Evolutionary conservation across 2,329 filamentous ascomycete genomes (phyloP).

Genomic region (Fusarium sterilihyphosum): DNA sequence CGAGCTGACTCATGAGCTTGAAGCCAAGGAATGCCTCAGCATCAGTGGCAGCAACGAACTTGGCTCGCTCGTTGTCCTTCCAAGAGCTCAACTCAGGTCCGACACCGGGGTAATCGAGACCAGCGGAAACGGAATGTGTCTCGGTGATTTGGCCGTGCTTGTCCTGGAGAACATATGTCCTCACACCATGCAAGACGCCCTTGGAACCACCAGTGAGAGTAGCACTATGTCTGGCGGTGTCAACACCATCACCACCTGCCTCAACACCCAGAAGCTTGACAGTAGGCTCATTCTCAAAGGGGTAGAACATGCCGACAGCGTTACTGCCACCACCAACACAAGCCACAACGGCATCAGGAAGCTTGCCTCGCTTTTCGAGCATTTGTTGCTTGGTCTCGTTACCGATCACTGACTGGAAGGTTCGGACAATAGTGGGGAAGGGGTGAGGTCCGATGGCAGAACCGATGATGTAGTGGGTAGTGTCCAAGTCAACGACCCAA

Average conservation of each 20-base stretch:
- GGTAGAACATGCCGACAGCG: slow-evolving; percentile 97
- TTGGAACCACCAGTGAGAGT: slow-evolving; percentile 88
- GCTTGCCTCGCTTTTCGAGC: slow-evolving; percentile 82
- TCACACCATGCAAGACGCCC: slow-evolving; percentile 94
- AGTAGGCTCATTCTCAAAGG: slow-evolving; percentile 84
- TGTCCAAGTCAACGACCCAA: slow-evolving; percentile 93
- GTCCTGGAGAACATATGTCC: slow-evolving; percentile 95
- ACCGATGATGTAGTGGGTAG: slow-evolving; percentile 98
- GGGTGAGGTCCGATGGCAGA: slow-evolving; percentile 97
- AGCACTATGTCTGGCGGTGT: slow-evolving; percentile 86
- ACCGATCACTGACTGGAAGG: slow-evolving; percentile 97
- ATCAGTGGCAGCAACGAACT: slow-evolving; percentile 91
- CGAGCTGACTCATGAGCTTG: slow-evolving; percentile 82
- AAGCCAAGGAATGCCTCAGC: slow-evolving; percentile 90
- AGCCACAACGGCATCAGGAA: slow-evolving; percentile 95
- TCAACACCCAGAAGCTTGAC: slow-evolving; percentile 95
- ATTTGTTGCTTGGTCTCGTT: slow-evolving; percentile 95
- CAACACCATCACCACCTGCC: slow-evolving; percentile 91
- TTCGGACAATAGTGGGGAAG: slow-evolving; percentile 96
- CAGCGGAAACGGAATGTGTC: slow-evolving; percentile 96
- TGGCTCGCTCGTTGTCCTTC: slow-evolving; percentile 90
- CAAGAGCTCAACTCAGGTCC: slow-evolving; percentile 91
- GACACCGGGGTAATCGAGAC: slow-evolving; percentile 96
- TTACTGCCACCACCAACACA: slow-evolving; percentile 97
- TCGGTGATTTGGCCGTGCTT: slow-evolving; percentile 92